These are phyloP conservation scores for Cladobotryum protrusum DNA, from an alignment of 2,329 filamentous ascomycete species.

Conservation along the genomic window DNA sequence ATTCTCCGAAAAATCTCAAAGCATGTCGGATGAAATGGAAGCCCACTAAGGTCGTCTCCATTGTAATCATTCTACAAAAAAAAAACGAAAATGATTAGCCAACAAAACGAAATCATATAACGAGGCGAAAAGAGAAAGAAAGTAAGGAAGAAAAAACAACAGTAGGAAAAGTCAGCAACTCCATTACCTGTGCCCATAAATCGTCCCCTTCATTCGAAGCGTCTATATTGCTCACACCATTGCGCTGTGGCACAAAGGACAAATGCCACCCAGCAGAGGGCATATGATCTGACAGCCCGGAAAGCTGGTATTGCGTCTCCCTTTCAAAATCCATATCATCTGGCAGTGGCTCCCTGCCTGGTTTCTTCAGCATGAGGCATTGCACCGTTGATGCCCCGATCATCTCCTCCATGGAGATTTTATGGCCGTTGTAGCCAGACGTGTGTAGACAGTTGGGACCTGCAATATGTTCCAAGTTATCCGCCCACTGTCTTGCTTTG, in stretches of 20 bases:
- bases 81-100: neutral
- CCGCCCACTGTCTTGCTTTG: neutral
- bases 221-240: neutral
- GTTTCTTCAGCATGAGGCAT: constrained; percentile 19
- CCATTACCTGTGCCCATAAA: too few species aligned
- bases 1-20: constrained; percentile 23
- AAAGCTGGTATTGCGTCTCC: constrained; percentile 12
- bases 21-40: constrained; percentile 26
- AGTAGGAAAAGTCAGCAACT: too few species aligned
- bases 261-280: constrained; percentile 4
- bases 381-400: constrained; percentile 21
- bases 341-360: constrained; percentile 9
- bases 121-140: too few species aligned
- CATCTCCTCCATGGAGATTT: constrained; percentile 20
- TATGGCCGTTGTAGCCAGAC: constrained; percentile 17
- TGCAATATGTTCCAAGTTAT: constrained; percentile 19
- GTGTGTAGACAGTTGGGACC: constrained; percentile 14
- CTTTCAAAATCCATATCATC: constrained; percentile 20
- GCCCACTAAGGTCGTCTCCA: neutral
- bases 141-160: too few species aligned
- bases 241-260: constrained; percentile 2
- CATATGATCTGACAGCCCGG: constrained; percentile 15
- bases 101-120: neutral
- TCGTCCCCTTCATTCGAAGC: neutral
- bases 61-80: neutral